Evolutionary conservation across 257 asterid species (phyloP), one percentile per base, ranked within the genome.

Genomic region (Penstemon barbatus): DNA sequence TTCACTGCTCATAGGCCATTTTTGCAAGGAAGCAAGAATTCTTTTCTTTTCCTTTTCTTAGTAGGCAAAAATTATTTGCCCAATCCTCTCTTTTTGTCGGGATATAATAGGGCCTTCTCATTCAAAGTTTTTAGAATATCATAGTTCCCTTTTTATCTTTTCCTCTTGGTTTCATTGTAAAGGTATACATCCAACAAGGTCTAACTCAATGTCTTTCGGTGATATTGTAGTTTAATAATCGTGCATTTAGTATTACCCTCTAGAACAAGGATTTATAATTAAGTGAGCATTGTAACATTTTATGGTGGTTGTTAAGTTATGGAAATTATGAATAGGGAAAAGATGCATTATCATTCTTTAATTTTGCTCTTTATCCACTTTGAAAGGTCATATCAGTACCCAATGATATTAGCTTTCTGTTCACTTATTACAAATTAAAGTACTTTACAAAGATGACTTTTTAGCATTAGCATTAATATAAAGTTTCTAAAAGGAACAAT

Each of bases 391-490:
- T 11, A 61, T 59, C 68, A 60, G 9, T 70, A 49, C 39, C 77
- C 72, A 45, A 63, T 79, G 18, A 49, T 49, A 63, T 70, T 67
- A 58, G 57, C 82, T 77, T 64, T 77, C 68, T 74, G 36, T 52
- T 55, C 62, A 37, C 78, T 70, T 45, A 65, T 55, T 59, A 43
- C 65, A 15, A 51, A 42, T 33, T 77, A 68, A 72, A 71, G 66
- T 25, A 13, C 33, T 25, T 25, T 25, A 25, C 55, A 54, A 71
- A 66, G 51, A 55, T 37, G 9, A 65, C 74, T 11, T 25, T 70
- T 53, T 55, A 63, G 59, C 59, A 71, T 13, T 44, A 55, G 41
- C 36, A 44, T 33, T 7, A n/a, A n/a, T n/a, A 7, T 67, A 33
- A 61, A 12, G 2, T 45, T 48, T 19, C 71, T 63, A 49, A 13